These are phyloP conservation scores for Dipteronia dyeriana DNA, from an alignment of 345 rosid species.

Conservation along the genomic window DNA sequence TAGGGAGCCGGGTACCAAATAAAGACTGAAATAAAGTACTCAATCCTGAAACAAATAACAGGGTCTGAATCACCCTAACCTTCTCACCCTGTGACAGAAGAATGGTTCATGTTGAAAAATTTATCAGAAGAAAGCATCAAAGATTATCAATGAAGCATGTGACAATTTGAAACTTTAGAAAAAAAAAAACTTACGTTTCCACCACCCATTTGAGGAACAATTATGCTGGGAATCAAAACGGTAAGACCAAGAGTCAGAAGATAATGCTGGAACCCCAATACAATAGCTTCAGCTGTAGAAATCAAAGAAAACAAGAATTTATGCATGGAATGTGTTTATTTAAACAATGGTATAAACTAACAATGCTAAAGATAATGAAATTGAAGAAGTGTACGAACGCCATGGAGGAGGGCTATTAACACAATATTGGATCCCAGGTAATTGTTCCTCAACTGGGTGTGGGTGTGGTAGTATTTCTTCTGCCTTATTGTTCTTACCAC, in stretches of 20 bases:
- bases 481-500: constrained; percentile 28
- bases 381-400: constrained; percentile 38
- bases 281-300: constrained; percentile 60
- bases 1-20: constrained; percentile 71
- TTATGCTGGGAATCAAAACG: constrained; percentile 59
- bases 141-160: not conserved
- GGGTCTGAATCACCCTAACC: constrained; percentile 54
- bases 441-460: constrained; percentile 63
- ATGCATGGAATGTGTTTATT: not conserved
- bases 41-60: constrained; percentile 61
- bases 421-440: constrained; percentile 65
- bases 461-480: constrained; percentile 58
- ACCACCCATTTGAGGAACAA: constrained; percentile 84
- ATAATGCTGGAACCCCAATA: constrained; percentile 68
- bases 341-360: not conserved
- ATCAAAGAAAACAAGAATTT: not conserved
- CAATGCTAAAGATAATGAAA: not conserved
- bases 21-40: constrained; percentile 64
- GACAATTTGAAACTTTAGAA: not conserved
- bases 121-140: constrained; percentile 1
- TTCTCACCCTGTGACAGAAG: constrained; percentile 48
- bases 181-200: constrained; percentile 43
- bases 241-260: constrained; percentile 60
- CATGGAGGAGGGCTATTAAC: constrained; percentile 81
- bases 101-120: not conserved